phyloP scores from a whole-genome alignment of 148 eudicot species.

The Pouteria glomerata region DNA sequence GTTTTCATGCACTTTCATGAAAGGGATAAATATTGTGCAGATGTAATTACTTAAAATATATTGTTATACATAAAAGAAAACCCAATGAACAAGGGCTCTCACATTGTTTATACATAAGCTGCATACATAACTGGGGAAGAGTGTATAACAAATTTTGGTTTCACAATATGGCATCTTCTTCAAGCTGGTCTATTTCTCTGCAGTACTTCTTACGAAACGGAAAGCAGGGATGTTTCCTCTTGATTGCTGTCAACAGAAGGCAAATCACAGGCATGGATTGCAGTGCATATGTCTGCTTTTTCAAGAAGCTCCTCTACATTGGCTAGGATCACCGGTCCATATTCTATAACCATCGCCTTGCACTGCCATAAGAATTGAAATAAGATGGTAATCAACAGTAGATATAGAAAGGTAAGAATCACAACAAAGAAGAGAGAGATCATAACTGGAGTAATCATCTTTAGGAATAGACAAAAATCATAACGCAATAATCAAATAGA shows the following conservation, averaged over 20 bases:
- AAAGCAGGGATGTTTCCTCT: constrained; percentile 3
- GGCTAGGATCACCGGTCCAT: constrained; percentile 54
- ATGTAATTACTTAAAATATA: no score
- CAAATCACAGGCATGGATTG: constrained; percentile 59
- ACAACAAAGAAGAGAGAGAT: background rate
- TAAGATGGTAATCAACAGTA: background rate
- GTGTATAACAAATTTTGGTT: background rate
- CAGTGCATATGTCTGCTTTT: constrained; percentile 55
- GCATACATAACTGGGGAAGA: background rate
- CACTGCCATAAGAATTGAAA: constrained; percentile 47
- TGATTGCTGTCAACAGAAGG: constrained; percentile 15
- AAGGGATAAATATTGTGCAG: no score
- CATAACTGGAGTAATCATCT: no score
- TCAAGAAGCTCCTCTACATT: constrained; percentile 62
- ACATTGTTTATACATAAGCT: no score
- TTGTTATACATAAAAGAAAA: no score
- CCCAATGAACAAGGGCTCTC: no score
- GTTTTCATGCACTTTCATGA: no score
- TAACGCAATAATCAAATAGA: no score
- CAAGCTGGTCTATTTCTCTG: background rate
- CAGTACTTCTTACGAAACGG: constrained; percentile 14
- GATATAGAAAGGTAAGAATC: background rate
- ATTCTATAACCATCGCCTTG: constrained; percentile 70
- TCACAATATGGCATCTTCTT: background rate
- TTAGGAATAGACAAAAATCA: no score